phyloP scores from a whole-genome alignment of 2,329 filamentous ascomycete species.

The Fusarium anguioides region DNA sequence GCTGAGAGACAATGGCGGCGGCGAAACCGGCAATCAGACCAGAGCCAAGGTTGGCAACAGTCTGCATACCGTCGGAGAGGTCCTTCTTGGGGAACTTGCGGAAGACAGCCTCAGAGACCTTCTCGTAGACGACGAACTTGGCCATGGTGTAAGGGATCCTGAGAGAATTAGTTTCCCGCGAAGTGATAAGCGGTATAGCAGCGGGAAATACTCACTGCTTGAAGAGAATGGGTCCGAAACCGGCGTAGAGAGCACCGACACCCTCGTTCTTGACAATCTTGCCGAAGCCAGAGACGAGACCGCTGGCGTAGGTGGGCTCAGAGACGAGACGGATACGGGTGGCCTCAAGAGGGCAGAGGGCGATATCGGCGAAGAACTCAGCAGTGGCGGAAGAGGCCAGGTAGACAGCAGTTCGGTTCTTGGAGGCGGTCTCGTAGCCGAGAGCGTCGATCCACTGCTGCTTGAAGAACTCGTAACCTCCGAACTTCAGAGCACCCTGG shows the following conservation, averaged over 20 bases:
- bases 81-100: slow-evolving; percentile 75
- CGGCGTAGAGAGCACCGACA: slow-evolving; percentile 87
- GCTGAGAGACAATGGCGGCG: slow-evolving; percentile 87
- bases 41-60: slow-evolving; percentile 78
- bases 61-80: slow-evolving; percentile 76
- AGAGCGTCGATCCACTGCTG: slow-evolving; percentile 84
- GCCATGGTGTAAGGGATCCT: slow-evolving; percentile 94
- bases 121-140: slow-evolving; percentile 96
- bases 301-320: slow-evolving; percentile 84
- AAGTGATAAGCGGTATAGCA: background rate
- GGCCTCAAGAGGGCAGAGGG: slow-evolving; percentile 90
- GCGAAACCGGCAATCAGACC: slow-evolving; percentile 75
- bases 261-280: slow-evolving; percentile 89
- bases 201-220: slow-evolving; percentile 52
- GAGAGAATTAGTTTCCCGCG: slow-evolving; percentile 30
- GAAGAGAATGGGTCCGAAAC: slow-evolving; percentile 87
- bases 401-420: slow-evolving; percentile 86
- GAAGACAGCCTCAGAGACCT: slow-evolving; percentile 82
- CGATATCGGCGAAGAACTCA: slow-evolving; percentile 80
- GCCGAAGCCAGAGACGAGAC: slow-evolving; percentile 80
- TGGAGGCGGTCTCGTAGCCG: slow-evolving; percentile 79
- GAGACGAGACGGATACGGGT: slow-evolving; percentile 94
- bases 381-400: slow-evolving; percentile 74
- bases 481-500: slow-evolving; percentile 93
- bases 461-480: slow-evolving; percentile 97